Conservation (phyloP, 495 filamentous ascomycete species). For the Neurospora tetrasperma region DNA sequence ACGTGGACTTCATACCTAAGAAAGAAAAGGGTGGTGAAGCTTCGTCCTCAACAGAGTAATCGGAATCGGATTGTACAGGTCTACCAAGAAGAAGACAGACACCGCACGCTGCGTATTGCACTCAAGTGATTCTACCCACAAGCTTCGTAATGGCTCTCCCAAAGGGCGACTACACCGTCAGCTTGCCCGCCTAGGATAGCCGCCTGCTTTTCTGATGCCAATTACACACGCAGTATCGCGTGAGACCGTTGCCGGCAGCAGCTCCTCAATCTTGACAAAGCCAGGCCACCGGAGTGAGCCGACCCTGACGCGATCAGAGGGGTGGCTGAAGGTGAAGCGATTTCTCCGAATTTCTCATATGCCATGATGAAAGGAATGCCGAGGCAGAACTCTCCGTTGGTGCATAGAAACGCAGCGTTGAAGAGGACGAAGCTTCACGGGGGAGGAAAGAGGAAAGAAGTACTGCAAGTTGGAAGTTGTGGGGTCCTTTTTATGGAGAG, state of each 20-base stretch:
- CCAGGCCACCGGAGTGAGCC: neutral
- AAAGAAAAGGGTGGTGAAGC: slow-evolving; percentile 12
- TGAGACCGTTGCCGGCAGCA: slow-evolving; percentile 17
- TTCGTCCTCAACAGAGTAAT: slow-evolving; percentile 17
- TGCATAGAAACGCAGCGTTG: neutral
- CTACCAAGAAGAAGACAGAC: neutral
- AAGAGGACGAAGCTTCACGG: neutral
- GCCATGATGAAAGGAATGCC: neutral
- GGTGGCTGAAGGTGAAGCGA: neutral
- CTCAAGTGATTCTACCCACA: slow-evolving; percentile 14
- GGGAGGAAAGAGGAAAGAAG: neutral
- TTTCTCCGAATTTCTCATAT: neutral
- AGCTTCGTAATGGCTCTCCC: slow-evolving; percentile 19
- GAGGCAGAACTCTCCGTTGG: neutral
- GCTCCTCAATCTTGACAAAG: neutral
- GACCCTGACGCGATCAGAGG: neutral
- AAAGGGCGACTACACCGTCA: slow-evolving; percentile 3
- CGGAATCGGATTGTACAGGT: slow-evolving; percentile 15
- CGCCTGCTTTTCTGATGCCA: slow-evolving; percentile 21
- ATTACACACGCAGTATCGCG: slow-evolving; percentile 13
- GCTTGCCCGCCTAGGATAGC: neutral
- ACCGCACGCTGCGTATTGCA: slow-evolving; percentile 17
- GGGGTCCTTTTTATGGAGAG: neutral
- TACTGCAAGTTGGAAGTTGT: neutral
- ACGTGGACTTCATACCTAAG: slow-evolving; percentile 7